These are phyloP conservation scores for Haplographium delicatum DNA, from an alignment of 495 filamentous ascomycete genomes.

Conservation along the genomic window DNA sequence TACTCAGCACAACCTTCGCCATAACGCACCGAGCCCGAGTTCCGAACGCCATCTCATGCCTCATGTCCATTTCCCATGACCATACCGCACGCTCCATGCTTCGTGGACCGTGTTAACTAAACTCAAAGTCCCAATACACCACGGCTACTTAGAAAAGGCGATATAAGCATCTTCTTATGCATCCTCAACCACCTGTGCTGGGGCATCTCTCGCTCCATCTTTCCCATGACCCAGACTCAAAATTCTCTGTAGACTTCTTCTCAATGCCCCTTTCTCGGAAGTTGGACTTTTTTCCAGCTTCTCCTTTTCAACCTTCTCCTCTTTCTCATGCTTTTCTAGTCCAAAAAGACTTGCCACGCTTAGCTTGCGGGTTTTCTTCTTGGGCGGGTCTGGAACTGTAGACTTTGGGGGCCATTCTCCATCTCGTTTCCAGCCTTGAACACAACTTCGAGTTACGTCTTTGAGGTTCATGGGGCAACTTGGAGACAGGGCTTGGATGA, in stretches of 20 bases:
- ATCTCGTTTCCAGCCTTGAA: conserved; percentile 89
- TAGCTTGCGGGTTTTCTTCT: conserved; percentile 28
- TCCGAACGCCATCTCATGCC: conserved; percentile 6
- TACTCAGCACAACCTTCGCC: conserved; percentile 18
- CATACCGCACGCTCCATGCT: not conserved
- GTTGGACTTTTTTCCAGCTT: conserved; percentile 1
- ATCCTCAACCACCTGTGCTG: not conserved
- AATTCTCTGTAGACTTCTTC: conserved; percentile 17
- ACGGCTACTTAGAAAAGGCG: not conserved
- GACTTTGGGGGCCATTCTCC: conserved; percentile 87
- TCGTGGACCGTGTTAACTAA: not conserved
- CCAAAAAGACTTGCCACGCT: conserved; percentile 26
- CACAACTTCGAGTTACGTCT: conserved; percentile 74
- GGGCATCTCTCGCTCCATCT: too few relatives aligned
- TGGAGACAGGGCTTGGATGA: conserved; percentile 70
- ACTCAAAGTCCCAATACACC: not conserved
- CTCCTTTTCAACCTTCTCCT: not conserved
- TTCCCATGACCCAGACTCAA: conserved; percentile 18
- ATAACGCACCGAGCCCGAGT: not conserved
- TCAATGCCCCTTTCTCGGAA: conserved; percentile 11
- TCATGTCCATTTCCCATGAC: conserved; percentile 1
- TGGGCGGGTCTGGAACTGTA: conserved; percentile 31
- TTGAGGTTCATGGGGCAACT: conserved; percentile 80
- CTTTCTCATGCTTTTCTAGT: conserved; percentile 4
- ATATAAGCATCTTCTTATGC: not conserved